Conservation (phyloP, 306 rosid species). For the Oxytropis ochrocephala region DNA sequence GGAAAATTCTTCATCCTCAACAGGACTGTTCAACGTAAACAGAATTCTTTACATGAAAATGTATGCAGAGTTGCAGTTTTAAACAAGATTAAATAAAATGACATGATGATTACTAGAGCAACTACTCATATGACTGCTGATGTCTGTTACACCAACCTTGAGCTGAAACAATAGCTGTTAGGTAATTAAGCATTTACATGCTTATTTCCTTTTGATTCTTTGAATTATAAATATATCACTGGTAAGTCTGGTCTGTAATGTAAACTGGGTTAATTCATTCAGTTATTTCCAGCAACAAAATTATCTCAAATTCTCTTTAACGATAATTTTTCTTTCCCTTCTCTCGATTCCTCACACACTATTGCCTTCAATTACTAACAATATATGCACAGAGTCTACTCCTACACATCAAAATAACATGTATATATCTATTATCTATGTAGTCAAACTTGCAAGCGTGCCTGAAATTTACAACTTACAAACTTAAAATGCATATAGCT, state of each 20-base stretch:
- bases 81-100: not conserved
- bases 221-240: not conserved
- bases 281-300: not conserved
- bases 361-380: not conserved
- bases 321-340: not conserved
- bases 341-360: not conserved
- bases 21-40: not conserved
- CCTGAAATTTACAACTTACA: not conserved
- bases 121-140: not conserved
- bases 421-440: not conserved
- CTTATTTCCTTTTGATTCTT: not conserved
- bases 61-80: not conserved
- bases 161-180: not conserved
- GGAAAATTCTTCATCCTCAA: slow-evolving; percentile 4
- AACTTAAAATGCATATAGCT: not conserved
- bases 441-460: not conserved
- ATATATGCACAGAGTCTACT: not conserved
- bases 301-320: not conserved
- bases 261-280: not conserved
- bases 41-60: not conserved
- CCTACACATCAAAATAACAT: not conserved
- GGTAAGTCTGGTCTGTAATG: not conserved
- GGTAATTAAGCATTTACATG: not conserved
- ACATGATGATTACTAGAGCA: not conserved
- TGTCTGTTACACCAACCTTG: not conserved